Evolutionary conservation across 2,329 filamentous ascomycete genomes (phyloP).

Genomic region (Aspergillus texensis): DNA sequence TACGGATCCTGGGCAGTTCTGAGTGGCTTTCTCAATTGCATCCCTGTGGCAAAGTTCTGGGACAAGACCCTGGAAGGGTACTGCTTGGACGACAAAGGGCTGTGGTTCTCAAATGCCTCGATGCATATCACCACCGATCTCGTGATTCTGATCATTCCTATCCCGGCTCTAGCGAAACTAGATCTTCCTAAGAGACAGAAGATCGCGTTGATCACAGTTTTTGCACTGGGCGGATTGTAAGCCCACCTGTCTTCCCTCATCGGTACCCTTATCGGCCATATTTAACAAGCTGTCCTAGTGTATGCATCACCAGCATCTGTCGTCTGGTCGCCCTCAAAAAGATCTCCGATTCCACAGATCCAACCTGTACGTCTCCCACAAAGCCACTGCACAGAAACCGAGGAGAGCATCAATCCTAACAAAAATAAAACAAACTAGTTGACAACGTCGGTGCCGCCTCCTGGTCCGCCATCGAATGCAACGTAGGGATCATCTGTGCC

Average conservation of each 20-base stretch:
- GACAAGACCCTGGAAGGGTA: conserved; percentile 28
- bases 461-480: conserved; percentile 45
- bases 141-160: conserved; percentile 47
- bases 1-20: conserved; percentile 41
- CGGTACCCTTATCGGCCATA: background rate
- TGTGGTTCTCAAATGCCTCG: conserved; percentile 50
- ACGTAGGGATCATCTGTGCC: conserved; percentile 45
- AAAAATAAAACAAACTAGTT: conserved; percentile 18
- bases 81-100: conserved; percentile 42
- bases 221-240: conserved; percentile 44
- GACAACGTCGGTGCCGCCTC: conserved; percentile 39
- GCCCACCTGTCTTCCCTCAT: background rate
- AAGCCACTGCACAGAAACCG: background rate
- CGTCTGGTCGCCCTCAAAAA: conserved; percentile 36
- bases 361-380: conserved; percentile 32
- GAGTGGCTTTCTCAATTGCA: conserved; percentile 40
- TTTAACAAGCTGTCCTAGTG: conserved; percentile 19
- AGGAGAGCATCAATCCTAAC: too few relatives aligned
- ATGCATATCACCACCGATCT: conserved; percentile 51
- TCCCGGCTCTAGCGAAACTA: conserved; percentile 45
- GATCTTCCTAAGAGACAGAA: conserved; percentile 48
- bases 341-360: conserved; percentile 37
- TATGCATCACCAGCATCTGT: conserved; percentile 39
- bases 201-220: conserved; percentile 44
- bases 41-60: conserved; percentile 42